Base-by-base conservation (phyloP, 176 grass and related monocot genomes). In the Tillandsia fasciculata region DNA sequence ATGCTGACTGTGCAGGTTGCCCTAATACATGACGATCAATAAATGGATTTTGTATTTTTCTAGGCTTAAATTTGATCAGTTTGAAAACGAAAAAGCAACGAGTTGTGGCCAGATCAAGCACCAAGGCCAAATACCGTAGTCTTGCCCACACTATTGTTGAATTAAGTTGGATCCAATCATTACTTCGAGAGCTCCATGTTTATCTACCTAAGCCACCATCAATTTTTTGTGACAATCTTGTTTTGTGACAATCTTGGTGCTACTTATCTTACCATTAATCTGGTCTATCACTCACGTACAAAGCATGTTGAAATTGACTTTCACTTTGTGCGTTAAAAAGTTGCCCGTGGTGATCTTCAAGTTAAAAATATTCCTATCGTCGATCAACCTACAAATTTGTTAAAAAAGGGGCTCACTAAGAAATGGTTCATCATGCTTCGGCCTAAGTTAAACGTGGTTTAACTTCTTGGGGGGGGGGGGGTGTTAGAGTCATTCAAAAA, bases 231-330 rank as follows among this genome's bases (percentile, higher is more conserved):
- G 20, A 20, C 20, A 20, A 20, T 20, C 20, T 20, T 20, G 20
- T 20, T 20, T 11, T 50, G 48, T 51, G 48, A 69, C 14, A 69
- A 51, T 23, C 15, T 69, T 11, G 29, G 1, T 11, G 67, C 48
- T 5, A 50, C 14, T 2, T 69, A 69, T 51, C 15, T 69, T 4
- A 48, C 67, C 11, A 6, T 49, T 11, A 69, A 69, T 51, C 48
- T 13, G 49, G 47, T 69, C 7, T 69, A 50, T 51, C 48, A 69
- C 51, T 14, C 48, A 4, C 17, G 48, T 3, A 69, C 33, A 10
- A 70, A 70, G 8, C n/a, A 70, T 15, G 53, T 70, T 12, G 49
- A 70, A 27, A n/a, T 70, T 12, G 49, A 70, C 14, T 70, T 2
- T 70, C 68, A 70, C 57, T 53, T 70, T 70, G 27, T 28, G 27